A percentile compares a stretch with the other conserved stretches of the same genome.
phyloP scores from a whole-genome alignment of 139 green algal species.

The Chlorella sp. region DNA sequence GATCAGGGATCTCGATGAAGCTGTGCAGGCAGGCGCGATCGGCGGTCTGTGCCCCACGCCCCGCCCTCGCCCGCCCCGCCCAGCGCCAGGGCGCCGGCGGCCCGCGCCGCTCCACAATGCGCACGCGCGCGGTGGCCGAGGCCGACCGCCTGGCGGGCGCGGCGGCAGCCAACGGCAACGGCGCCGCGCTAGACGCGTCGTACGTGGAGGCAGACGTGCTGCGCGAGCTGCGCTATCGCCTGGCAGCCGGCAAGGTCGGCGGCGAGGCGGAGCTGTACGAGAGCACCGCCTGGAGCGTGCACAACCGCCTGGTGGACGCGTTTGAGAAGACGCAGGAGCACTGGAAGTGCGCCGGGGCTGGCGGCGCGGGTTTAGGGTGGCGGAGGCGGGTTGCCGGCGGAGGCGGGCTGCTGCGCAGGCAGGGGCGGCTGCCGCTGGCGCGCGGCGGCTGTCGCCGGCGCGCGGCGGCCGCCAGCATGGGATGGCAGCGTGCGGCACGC shows the following conservation, averaged over 20 bases:
- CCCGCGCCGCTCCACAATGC: not conserved
- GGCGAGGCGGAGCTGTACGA: conserved; percentile 57
- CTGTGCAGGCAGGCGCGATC: not conserved
- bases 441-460: no score
- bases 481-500: no score
- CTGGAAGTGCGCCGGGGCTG: conserved; percentile 74
- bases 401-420: no score
- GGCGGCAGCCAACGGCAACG: conserved; percentile 2
- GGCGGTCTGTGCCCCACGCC: not conserved
- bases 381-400: no score
- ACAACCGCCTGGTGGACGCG: conserved; percentile 82
- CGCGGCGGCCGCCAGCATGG: no score
- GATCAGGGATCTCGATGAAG: not conserved
- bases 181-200: not conserved
- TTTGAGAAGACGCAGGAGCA: conserved; percentile 84
- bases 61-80: not conserved
- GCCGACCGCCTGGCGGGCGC: not conserved
- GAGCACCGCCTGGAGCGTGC: conserved; percentile 70
- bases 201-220: not conserved
- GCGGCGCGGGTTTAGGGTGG: no score
- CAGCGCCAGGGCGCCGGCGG: not conserved
- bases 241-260: conserved; percentile 14
- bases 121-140: conserved; percentile 18
- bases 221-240: conserved; percentile 10
- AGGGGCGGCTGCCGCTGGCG: no score